Evolutionary conservation across 441 rosid genomes (phyloP).

Genomic region (Pelargonium australe): DNA sequence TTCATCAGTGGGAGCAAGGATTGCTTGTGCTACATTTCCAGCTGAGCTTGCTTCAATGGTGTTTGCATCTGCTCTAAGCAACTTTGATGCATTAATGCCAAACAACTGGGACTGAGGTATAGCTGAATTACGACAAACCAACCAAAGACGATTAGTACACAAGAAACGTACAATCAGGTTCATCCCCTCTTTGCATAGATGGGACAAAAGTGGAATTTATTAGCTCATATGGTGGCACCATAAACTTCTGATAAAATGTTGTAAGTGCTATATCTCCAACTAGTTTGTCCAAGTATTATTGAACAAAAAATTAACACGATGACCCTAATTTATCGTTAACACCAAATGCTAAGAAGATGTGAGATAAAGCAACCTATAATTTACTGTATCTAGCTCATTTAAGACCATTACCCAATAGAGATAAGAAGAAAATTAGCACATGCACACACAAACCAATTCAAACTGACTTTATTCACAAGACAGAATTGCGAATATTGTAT

Average conservation of each 20-base stretch:
- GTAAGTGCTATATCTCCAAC: not conserved
- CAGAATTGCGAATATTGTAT: not conserved
- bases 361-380: not conserved
- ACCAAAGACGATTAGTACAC: conserved; percentile 5
- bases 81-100: conserved; percentile 22
- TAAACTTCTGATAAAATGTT: not conserved
- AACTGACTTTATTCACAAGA: not conserved
- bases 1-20: conserved; percentile 21
- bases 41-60: too few relatives aligned
- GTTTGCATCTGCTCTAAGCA: conserved; percentile 17
- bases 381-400: too few relatives aligned
- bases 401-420: too few relatives aligned
- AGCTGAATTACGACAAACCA: conserved; percentile 17
- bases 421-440: not conserved
- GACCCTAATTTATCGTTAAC: not conserved
- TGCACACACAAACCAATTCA: conserved; percentile 3
- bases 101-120: conserved; percentile 29
- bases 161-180: not conserved
- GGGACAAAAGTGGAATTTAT: not conserved
- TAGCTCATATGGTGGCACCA: not conserved
- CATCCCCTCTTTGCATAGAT: not conserved
- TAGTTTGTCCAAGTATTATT: not conserved
- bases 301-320: not conserved
- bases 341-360: not conserved
- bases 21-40: conserved; percentile 21